Percentiles rank a stretch among this genome's conserved stretches.
These are phyloP conservation scores for Dispira simplex DNA, from an alignment of 192 early-diverging fungal genomes.

Conservation along the genomic window DNA sequence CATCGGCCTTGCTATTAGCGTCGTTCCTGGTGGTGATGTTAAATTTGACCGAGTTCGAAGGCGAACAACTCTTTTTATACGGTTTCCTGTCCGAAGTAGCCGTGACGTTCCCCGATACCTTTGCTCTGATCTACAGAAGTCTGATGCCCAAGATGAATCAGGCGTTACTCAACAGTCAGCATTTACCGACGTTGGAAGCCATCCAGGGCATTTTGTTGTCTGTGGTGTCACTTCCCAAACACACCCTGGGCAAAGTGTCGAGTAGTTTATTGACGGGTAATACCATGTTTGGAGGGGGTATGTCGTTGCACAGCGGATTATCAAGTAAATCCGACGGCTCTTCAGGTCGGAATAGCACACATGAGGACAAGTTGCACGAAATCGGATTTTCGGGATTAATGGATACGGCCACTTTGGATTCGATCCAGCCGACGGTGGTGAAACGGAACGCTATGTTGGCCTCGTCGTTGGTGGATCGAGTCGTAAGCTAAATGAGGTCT, in stretches of 20 bases:
- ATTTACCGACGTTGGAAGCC: constrained; percentile 43
- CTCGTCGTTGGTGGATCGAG: background rate
- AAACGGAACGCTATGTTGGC: background rate
- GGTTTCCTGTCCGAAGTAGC: constrained; percentile 63
- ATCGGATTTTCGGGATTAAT: constrained; percentile 2
- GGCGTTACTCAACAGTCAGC: constrained; percentile 45
- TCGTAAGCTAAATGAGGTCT: constrained; percentile 2
- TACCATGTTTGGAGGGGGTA: constrained; percentile 18
- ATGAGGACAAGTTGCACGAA: constrained; percentile 23
- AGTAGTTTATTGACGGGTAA: constrained; percentile 20
- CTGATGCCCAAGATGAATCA: constrained; percentile 59
- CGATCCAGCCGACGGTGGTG: background rate
- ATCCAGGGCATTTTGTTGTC: constrained; percentile 59
- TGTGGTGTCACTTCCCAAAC: constrained; percentile 25
- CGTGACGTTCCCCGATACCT: constrained; percentile 48
- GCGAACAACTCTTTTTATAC: constrained; percentile 58
- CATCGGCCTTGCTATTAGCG: constrained; percentile 41
- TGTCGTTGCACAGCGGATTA: constrained; percentile 25
- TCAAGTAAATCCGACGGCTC: constrained; percentile 9
- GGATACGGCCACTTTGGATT: constrained; percentile 1
- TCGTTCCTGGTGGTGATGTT: constrained; percentile 55
- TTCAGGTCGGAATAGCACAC: background rate
- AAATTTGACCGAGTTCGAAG: constrained; percentile 52
- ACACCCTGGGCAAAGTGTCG: constrained; percentile 3
- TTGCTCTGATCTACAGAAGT: constrained; percentile 55